Percentiles rank a stretch among this genome's conserved stretches.
Conservation (phyloP, 495 filamentous ascomycete species). For the Lichenothelia convexa region DNA sequence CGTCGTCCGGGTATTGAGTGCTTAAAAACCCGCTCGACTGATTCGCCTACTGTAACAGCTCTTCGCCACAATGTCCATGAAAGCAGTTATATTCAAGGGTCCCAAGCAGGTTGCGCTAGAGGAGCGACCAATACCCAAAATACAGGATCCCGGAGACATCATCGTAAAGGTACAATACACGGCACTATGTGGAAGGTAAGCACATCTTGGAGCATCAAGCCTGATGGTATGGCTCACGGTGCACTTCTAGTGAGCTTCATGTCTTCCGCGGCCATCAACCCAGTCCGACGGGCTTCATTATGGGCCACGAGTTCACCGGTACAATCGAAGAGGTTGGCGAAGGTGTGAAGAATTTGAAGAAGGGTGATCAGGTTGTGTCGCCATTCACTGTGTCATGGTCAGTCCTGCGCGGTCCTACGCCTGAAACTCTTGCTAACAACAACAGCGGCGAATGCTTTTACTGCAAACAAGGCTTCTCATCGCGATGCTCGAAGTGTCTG, state of each 20-base stretch:
- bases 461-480: constrained; percentile 65
- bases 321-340: constrained; percentile 48
- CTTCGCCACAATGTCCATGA: constrained; percentile 35
- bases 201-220: too few species aligned
- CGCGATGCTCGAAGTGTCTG: constrained; percentile 54
- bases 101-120: constrained; percentile 42
- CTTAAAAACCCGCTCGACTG: too few species aligned
- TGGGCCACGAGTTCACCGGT: constrained; percentile 77
- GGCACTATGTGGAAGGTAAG: constrained; percentile 79
- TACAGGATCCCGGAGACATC: constrained; percentile 56
- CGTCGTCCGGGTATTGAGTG: too few species aligned
- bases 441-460: constrained; percentile 70
- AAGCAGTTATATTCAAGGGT: constrained; percentile 53
- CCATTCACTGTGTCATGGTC: constrained; percentile 83
- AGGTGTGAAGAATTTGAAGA: constrained; percentile 45
- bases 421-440: too few species aligned
- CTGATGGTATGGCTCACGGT: constrained; percentile 2
- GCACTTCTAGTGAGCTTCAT: constrained; percentile 56
- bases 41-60: constrained; percentile 8
- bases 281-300: constrained; percentile 43
- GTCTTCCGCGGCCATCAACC: constrained; percentile 70
- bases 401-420: constrained; percentile 14
- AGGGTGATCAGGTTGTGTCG: constrained; percentile 43
- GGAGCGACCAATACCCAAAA: constrained; percentile 44
- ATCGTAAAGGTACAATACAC: constrained; percentile 75